These are phyloP conservation scores for Posidonia australis DNA, from an alignment of 106 monocot species.

Conservation along the genomic window DNA sequence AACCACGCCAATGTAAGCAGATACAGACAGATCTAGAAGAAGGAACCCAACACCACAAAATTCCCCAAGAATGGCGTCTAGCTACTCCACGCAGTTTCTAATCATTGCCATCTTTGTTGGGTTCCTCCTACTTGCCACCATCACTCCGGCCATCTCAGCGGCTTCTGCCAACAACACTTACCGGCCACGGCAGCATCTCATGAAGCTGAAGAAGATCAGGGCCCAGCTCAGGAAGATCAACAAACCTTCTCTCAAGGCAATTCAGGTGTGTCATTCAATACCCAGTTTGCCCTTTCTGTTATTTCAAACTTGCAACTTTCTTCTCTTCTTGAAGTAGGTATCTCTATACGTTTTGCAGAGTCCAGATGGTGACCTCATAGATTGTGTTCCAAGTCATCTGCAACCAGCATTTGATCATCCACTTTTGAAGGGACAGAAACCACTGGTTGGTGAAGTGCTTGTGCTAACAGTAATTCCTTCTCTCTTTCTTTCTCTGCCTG, in stretches of 20 bases:
- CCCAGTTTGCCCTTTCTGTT: too few species aligned
- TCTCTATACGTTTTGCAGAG: not conserved
- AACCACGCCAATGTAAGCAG: too few species aligned
- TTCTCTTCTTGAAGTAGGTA: not conserved
- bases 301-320: too few species aligned
- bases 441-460: constrained; percentile 12
- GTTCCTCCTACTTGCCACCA: constrained; percentile 1
- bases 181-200: constrained; percentile 1
- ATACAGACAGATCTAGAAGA: too few species aligned
- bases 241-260: constrained; percentile 18
- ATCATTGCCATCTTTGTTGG: constrained; percentile 10
- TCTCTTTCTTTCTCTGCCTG: too few species aligned
- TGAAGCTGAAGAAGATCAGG: constrained; percentile 10
- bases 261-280: too few species aligned
- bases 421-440: constrained; percentile 12
- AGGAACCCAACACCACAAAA: not conserved
- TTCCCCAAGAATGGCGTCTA: not conserved
- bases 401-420: constrained; percentile 30
- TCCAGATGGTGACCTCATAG: constrained; percentile 16
- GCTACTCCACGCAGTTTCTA: not conserved
- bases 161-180: not conserved
- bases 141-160: not conserved
- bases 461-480: too few species aligned
- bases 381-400: constrained; percentile 23
- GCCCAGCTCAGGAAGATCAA: constrained; percentile 11